Evolutionary conservation across 768 basidiomycete species (phyloP), one percentile per base, ranked within the genome.

Genomic region (Rickenella mellea): DNA sequence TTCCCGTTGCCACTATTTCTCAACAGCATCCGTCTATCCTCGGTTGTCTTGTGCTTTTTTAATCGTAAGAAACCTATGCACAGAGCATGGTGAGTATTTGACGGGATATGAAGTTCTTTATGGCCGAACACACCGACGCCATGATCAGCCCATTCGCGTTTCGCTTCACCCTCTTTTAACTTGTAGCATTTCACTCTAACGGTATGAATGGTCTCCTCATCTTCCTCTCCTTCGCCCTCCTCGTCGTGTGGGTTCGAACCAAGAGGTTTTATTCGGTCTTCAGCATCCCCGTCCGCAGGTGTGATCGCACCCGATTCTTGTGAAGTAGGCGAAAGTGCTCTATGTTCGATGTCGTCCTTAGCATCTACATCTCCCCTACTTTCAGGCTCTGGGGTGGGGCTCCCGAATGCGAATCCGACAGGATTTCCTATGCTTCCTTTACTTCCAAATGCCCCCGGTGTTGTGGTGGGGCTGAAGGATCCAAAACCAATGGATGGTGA

Each of bases 211-310:
- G 83, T 87, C 45, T 77, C 77, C 53, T 90, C 87, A 29, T 80
- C 70, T 55, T 90, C 83, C 61, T 90, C 87, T 22, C 87, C 87
- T 51, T 80, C 80, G 9, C 87, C 85, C 46, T 84, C 83, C 41
- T 66, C 66, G 48, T 84, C 83, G 47, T 81, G 76, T n/a, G 62
- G 61, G 42, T 62, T 59, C n/a, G 44, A 49, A 8, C 46, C 51
- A 15, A 56, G 19, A 3, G 53, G 9, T 21, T 56, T 61, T 25
- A 38, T 37, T 9, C 32, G 20, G 30, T 40, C 45, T 11, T 42
- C 51, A 14, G 27, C 40, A 43, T 24, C 35, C 10, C 39, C 28
- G 2, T 26, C 25, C 6, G 59, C 58, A 41, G 44, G 44, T 5
- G 28, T 33, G 30, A 8, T 6, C 25, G 3, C 33, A 17, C 33